These are phyloP conservation scores for Citeromyces matritensis DNA, from an alignment of 805 yeast species.

Conservation along the genomic window DNA sequence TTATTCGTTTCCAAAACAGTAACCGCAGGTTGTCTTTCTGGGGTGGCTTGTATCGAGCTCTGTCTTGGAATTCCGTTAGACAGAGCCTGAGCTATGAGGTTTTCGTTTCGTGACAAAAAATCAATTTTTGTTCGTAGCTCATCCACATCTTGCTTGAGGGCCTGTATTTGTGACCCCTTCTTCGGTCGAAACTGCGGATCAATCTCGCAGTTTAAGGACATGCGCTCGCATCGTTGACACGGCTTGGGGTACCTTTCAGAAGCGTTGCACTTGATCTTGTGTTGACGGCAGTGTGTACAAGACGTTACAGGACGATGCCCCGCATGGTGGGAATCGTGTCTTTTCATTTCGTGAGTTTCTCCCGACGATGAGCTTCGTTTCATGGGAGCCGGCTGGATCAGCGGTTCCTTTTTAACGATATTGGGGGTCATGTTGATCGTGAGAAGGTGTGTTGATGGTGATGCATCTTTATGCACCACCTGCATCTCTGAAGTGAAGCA, in stretches of 20 bases:
- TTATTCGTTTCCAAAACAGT: neutral
- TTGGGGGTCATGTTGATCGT: neutral
- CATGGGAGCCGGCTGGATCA: neutral
- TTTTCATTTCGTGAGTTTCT: neutral
- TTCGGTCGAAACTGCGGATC: slow-evolving; percentile 88
- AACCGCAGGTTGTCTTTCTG: neutral
- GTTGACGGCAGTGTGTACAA: slow-evolving; percentile 90
- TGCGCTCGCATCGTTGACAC: slow-evolving; percentile 69
- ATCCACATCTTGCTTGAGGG: slow-evolving; percentile 72
- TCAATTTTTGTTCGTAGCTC: slow-evolving; percentile 64
- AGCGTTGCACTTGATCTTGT: slow-evolving; percentile 88
- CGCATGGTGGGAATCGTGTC: slow-evolving; percentile 13
- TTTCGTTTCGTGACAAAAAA: slow-evolving; percentile 48
- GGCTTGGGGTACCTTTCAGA: slow-evolving; percentile 69
- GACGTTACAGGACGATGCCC: slow-evolving; percentile 84
- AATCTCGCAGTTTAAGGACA: slow-evolving; percentile 71
- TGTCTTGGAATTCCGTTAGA: slow-evolving; percentile 13
- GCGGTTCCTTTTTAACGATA: neutral
- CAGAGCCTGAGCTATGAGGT: slow-evolving; percentile 49
- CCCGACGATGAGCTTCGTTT: neutral
- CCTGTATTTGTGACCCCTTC: slow-evolving; percentile 82
- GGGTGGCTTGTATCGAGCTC: slow-evolving; percentile 3
- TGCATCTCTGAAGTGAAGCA: neutral
- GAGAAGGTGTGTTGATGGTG: neutral
- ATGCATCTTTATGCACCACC: neutral